These are phyloP conservation scores for Aspergillus jensenii DNA, from an alignment of 2,329 filamentous ascomycete species.

Conservation along the genomic window DNA sequence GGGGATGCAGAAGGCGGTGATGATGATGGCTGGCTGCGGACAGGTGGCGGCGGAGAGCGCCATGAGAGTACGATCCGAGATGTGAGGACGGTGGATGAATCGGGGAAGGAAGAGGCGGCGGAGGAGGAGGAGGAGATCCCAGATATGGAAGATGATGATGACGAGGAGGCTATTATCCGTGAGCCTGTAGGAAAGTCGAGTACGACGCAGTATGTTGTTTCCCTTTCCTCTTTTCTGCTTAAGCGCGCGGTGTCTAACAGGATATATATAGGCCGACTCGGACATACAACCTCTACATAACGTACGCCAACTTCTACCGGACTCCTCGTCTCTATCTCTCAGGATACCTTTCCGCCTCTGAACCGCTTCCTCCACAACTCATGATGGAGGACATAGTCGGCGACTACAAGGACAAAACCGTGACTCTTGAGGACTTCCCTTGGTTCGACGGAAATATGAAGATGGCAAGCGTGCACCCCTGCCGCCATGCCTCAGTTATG, in stretches of 20 bases:
- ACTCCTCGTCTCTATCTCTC: constrained; percentile 94
- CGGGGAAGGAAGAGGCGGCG: constrained; percentile 68
- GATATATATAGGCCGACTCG: constrained; percentile 65
- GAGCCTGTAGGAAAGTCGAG: constrained; percentile 57
- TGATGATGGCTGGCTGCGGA: constrained; percentile 89
- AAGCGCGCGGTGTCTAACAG: constrained; percentile 2
- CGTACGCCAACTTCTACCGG: constrained; percentile 94
- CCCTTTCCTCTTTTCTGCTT: background rate
- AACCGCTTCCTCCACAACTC: constrained; percentile 74
- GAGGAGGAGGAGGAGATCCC: constrained; percentile 75
- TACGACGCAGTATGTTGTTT: constrained; percentile 54
- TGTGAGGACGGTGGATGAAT: constrained; percentile 84
- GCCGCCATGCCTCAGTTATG: constrained; percentile 97
- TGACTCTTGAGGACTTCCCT: constrained; percentile 95
- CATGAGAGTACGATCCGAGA: constrained; percentile 76
- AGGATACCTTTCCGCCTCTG: constrained; percentile 76
- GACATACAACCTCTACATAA: constrained; percentile 98
- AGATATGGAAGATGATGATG: constrained; percentile 96
- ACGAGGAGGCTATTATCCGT: constrained; percentile 93
- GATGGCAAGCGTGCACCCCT: constrained; percentile 95
- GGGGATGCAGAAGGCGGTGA: constrained; percentile 68
- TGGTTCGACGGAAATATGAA: constrained; percentile 90
- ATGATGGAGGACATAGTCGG: constrained; percentile 98
- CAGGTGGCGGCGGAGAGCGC: constrained; percentile 68
- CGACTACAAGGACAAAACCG: constrained; percentile 97